A percentile compares a stretch with the other conserved stretches of the same genome.
Conservation (phyloP, 805 yeast species). For the Isabelozyma pseudorhagii region DNA sequence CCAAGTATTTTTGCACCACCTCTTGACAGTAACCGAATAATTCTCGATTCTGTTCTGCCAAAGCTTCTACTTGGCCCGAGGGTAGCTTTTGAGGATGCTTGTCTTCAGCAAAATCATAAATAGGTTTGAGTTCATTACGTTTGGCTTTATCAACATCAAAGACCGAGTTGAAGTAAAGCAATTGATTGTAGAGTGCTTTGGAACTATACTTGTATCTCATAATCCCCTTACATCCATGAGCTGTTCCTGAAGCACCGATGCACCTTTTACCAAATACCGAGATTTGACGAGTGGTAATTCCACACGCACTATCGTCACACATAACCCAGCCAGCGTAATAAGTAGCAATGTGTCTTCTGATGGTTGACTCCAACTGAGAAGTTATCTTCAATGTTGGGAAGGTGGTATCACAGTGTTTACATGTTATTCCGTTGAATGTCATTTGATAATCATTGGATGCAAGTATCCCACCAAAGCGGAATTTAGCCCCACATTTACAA, state of each 20-base stretch:
- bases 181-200: slow-evolving; percentile 79
- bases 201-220: slow-evolving; percentile 77
- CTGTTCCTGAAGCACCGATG: slow-evolving; percentile 59
- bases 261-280: slow-evolving; percentile 89
- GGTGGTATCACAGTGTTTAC: slow-evolving; percentile 55
- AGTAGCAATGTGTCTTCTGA: slow-evolving; percentile 64
- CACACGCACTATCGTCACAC: slow-evolving; percentile 87
- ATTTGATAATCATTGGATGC: slow-evolving; percentile 59
- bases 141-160: slow-evolving; percentile 83
- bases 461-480: slow-evolving; percentile 73
- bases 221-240: slow-evolving; percentile 71
- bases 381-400: slow-evolving; percentile 56
- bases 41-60: slow-evolving; percentile 76
- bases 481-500: slow-evolving; percentile 62
- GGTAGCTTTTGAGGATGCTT: slow-evolving; percentile 31
- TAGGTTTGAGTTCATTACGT: slow-evolving; percentile 50
- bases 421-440: slow-evolving; percentile 66
- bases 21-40: slow-evolving; percentile 50
- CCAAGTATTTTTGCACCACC: slow-evolving; percentile 69
- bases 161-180: slow-evolving; percentile 70
- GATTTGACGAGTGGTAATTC: slow-evolving; percentile 74
- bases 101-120: slow-evolving; percentile 26
- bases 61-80: slow-evolving; percentile 61
- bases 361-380: slow-evolving; percentile 69
- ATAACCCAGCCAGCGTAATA: slow-evolving; percentile 85